A percentile compares a stretch with the other conserved stretches of the same genome.
These are phyloP conservation scores for Triadica sebifera DNA, from an alignment of 345 rosid species.

Conservation along the genomic window DNA sequence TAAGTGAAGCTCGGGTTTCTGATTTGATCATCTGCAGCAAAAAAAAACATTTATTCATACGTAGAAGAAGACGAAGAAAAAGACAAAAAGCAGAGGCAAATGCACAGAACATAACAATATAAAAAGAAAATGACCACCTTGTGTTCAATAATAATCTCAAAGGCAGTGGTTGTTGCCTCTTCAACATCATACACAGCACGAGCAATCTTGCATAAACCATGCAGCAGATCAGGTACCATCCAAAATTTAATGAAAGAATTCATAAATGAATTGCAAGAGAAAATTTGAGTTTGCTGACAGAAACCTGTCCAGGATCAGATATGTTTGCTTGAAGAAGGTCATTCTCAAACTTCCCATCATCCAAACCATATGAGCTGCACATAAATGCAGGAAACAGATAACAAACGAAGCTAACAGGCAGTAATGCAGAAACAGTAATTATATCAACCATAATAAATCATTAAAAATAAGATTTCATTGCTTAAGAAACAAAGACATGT, in stretches of 20 bases:
- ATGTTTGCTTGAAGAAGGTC: constrained; percentile 61
- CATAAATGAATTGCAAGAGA: not conserved
- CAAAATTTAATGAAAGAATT: not conserved
- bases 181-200: constrained; percentile 84
- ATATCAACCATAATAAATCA: not conserved
- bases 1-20: constrained; percentile 68
- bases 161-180: constrained; percentile 82
- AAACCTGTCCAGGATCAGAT: constrained; percentile 81
- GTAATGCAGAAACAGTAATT: not conserved
- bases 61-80: constrained; percentile 9
- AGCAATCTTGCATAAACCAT: constrained; percentile 54
- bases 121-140: constrained; percentile 47
- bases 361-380: constrained; percentile 74
- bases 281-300: constrained; percentile 19
- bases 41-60: not conserved
- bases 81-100: constrained; percentile 3
- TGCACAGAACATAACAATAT: not conserved
- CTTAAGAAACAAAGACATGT: not conserved
- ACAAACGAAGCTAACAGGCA: not conserved
- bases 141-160: constrained; percentile 69
- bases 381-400: constrained; percentile 1
- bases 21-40: constrained; percentile 69
- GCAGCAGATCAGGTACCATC: constrained; percentile 23
- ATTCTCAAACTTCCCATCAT: constrained; percentile 76
- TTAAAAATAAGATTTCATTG: not conserved